phyloP scores from a whole-genome alignment of 179 eudicot species.

The Monotropa hypopitys region DNA sequence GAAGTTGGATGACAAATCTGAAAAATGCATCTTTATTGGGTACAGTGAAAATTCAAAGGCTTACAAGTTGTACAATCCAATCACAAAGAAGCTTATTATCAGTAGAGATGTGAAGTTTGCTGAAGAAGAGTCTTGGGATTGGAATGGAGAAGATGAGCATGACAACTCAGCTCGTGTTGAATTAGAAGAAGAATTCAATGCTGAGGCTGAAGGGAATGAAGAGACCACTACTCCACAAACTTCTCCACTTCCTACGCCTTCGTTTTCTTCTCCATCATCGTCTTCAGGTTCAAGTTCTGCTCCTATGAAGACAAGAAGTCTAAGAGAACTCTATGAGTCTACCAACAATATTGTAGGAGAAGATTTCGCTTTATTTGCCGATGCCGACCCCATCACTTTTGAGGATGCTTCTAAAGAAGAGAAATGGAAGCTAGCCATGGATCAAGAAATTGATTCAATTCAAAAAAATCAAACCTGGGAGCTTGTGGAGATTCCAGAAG shows the following conservation, averaged over 20 bases:
- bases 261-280: no score
- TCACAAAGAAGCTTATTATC: no score
- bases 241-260: no score
- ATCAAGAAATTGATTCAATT: conserved; percentile 13
- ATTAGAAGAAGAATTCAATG: background rate
- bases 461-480: conserved; percentile 2
- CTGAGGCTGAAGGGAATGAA: background rate
- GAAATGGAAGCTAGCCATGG: conserved; percentile 8
- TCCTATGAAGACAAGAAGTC: background rate
- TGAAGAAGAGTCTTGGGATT: no score
- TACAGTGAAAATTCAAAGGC: conserved; percentile 5
- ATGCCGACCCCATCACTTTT: background rate
- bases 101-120: no score
- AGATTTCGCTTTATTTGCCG: background rate
- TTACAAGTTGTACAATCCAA: conserved; percentile 6
- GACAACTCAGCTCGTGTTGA: background rate
- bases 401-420: conserved; percentile 7
- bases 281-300: no score
- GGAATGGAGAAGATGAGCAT: no score
- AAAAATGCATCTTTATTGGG: conserved; percentile 6
- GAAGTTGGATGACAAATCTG: no score
- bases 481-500: background rate
- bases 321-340: background rate
- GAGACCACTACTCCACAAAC: no score
- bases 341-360: background rate